phyloP scores from a whole-genome alignment of 2,329 filamentous ascomycete species.

The Ustulina deusta region DNA sequence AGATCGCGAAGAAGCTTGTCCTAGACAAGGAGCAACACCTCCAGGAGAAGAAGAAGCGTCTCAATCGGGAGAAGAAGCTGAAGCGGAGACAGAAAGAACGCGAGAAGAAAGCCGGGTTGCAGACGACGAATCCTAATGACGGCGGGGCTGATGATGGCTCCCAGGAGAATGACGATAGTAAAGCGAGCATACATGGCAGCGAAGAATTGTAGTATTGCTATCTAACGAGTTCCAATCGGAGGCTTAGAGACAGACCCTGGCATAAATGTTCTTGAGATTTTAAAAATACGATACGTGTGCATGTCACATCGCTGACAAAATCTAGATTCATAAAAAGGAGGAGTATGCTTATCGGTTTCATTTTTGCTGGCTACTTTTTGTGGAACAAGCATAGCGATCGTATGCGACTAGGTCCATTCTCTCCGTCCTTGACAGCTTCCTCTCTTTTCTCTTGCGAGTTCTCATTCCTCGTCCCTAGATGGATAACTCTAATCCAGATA shows the following conservation, averaged over 20 bases:
- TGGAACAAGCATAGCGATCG: conserved; percentile 15
- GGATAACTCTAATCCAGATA: conserved; percentile 29
- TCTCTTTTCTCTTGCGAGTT: conserved; percentile 29
- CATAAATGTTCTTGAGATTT: neutral
- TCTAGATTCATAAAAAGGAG: neutral
- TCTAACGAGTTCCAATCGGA: neutral
- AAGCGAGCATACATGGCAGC: neutral
- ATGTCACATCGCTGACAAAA: neutral
- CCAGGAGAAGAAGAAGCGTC: conserved; percentile 71
- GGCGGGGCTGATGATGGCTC: conserved; percentile 6
- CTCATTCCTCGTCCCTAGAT: conserved; percentile 31
- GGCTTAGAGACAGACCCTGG: neutral
- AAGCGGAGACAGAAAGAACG: conserved; percentile 69
- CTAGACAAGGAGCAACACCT: conserved; percentile 67
- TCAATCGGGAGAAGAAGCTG: conserved; percentile 71
- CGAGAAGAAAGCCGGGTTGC: conserved; percentile 60
- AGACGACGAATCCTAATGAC: conserved; percentile 46
- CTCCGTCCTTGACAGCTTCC: conserved; percentile 11
- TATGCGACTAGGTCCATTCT: conserved; percentile 16
- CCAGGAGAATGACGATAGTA: conserved; percentile 3
- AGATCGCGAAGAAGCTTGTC: conserved; percentile 55
- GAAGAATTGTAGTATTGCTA: neutral
- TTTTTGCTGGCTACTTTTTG: conserved; percentile 15
- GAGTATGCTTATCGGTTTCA: conserved; percentile 20
- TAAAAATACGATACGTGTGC: neutral